These are phyloP conservation scores for Gossypioides kirkii DNA, from an alignment of 345 rosid species.

Conservation along the genomic window DNA sequence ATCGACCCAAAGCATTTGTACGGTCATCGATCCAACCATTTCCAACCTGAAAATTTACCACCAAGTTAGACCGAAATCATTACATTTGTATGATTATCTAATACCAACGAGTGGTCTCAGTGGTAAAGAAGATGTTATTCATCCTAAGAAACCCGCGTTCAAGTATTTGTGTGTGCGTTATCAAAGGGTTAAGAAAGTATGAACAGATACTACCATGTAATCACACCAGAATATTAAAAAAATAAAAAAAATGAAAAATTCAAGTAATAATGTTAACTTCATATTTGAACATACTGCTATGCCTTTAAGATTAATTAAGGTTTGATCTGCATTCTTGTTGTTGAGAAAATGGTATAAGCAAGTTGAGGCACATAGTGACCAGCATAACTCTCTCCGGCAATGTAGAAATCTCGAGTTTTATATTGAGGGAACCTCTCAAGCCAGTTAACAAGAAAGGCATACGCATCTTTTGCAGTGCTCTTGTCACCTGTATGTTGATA, in stretches of 20 bases:
- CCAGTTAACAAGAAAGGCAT: conserved; percentile 42
- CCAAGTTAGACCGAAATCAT: background rate
- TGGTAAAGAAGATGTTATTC: too few species aligned
- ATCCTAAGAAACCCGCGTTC: too few species aligned
- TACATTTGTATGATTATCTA: too few species aligned
- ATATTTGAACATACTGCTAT: conserved; percentile 12
- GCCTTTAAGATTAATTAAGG: conserved; percentile 36
- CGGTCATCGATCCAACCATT: conserved; percentile 37
- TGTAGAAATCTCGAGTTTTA: conserved; percentile 34
- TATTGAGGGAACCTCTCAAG: conserved; percentile 49
- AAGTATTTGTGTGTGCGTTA: too few species aligned
- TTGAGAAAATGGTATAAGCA: conserved; percentile 30
- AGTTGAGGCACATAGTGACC: conserved; percentile 54
- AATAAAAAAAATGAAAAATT: background rate
- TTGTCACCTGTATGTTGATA: conserved; percentile 21
- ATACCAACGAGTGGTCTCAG: too few species aligned
- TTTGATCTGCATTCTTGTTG: conserved; percentile 22
- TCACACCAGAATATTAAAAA: too few species aligned
- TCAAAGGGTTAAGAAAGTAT: too few species aligned
- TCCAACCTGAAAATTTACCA: conserved; percentile 27
- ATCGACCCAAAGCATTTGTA: conserved; percentile 11
- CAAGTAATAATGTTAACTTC: background rate
- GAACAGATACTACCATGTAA: too few species aligned
- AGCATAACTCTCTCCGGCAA: conserved; percentile 45
- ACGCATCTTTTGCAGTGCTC: conserved; percentile 33